These are phyloP conservation scores for Diospyros kaki DNA, from an alignment of 148 eudicot species.

Conservation along the genomic window DNA sequence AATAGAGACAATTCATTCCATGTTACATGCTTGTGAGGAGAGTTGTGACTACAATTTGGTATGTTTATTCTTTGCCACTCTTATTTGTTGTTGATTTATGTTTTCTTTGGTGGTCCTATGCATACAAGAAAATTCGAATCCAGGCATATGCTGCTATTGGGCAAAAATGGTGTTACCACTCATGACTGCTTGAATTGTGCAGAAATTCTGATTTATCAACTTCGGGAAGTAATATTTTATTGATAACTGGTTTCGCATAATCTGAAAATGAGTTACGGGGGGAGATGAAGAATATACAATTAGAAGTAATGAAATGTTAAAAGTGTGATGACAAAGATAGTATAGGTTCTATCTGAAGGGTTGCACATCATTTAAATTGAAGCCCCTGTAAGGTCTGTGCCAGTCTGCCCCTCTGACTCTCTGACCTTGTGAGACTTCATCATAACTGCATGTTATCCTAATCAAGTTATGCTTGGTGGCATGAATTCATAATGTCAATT, in stretches of 20 bases:
- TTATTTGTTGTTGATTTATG: neutral
- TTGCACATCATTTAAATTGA: neutral
- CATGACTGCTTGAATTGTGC: neutral
- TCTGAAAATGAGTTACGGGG: neutral
- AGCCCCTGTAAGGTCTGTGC: neutral
- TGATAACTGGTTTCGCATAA: neutral
- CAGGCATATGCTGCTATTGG: neutral
- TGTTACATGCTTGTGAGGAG: conserved; percentile 64
- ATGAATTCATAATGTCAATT: too few species aligned
- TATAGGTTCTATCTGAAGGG: neutral
- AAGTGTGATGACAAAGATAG: neutral
- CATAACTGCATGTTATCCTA: neutral
- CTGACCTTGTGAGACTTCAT: neutral
- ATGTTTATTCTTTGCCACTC: conserved; percentile 20
- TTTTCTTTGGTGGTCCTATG: neutral
- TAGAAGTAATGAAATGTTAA: neutral
- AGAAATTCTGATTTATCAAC: neutral
- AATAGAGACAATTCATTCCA: conserved; percentile 41
- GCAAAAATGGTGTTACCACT: neutral
- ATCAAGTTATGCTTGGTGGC: neutral
- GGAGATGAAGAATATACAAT: neutral
- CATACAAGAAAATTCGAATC: neutral
- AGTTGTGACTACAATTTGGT: conserved; percentile 77
- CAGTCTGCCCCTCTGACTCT: neutral
- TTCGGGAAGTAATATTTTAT: neutral